Percentiles rank a stretch among this genome's conserved stretches.
phyloP scores from a whole-genome alignment of 495 filamentous ascomycete genomes.

The Friedmanniomyces simplex region DNA sequence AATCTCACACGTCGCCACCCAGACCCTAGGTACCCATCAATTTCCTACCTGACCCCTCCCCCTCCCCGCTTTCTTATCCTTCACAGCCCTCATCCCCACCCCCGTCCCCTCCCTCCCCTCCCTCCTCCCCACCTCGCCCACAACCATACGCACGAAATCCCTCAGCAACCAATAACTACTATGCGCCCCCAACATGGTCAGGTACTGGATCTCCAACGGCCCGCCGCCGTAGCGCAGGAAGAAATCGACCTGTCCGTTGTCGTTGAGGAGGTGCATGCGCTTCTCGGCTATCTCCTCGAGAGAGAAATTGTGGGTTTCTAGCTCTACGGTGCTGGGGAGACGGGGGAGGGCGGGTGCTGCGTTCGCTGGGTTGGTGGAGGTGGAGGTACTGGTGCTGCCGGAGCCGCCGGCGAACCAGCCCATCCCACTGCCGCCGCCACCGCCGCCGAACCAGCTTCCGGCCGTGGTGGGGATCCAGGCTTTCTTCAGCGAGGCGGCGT shows the following conservation, averaged over 20 bases:
- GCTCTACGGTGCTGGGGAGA: conserved; percentile 80
- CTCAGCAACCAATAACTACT: conserved; percentile 81
- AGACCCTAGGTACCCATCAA: neutral
- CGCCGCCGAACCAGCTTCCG: conserved; percentile 41
- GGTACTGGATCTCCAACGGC: conserved; percentile 82
- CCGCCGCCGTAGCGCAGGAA: conserved; percentile 70
- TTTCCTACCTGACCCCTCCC: neutral
- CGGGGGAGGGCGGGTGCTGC: conserved; percentile 35
- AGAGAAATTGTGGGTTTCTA: conserved; percentile 92
- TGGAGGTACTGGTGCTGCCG: conserved; percentile 12
- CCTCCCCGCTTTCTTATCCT: conserved; percentile 38
- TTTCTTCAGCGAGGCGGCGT: conserved; percentile 63
- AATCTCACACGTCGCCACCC: no score
- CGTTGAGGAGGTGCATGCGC: conserved; percentile 77
- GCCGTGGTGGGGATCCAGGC: conserved; percentile 67
- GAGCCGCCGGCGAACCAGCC: conserved; percentile 10
- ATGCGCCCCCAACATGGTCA: conserved; percentile 96
- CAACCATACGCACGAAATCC: conserved; percentile 79
- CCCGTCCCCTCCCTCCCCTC: conserved; percentile 60
- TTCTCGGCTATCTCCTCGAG: conserved; percentile 88
- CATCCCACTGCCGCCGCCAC: neutral
- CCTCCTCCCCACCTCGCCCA: conserved; percentile 71
- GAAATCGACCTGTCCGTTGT: conserved; percentile 91
- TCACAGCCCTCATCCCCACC: conserved; percentile 60
- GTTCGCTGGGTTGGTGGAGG: conserved; percentile 31